These are phyloP conservation scores for Mycotypha africana DNA, from an alignment of 371 early-diverging fungal genomes.

Conservation along the genomic window DNA sequence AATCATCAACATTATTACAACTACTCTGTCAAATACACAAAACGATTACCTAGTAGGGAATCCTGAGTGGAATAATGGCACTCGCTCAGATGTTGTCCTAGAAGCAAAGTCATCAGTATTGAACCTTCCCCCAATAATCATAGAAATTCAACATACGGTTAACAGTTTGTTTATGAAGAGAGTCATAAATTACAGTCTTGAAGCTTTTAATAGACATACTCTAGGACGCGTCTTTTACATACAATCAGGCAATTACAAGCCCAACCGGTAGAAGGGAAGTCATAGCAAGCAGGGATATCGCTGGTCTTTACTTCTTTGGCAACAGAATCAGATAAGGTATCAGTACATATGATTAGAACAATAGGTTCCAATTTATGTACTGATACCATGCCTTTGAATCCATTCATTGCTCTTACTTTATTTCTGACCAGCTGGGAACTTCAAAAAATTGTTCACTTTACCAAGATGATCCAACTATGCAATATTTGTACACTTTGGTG, in stretches of 20 bases:
- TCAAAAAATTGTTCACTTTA: conserved; percentile 8
- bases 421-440: conserved; percentile 3
- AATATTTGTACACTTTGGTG: conserved; percentile 13
- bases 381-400: too few relatives aligned
- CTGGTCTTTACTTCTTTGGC: conserved; percentile 9
- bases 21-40: conserved; percentile 1
- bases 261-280: neutral
- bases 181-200: conserved; percentile 1
- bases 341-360: neutral
- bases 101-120: neutral
- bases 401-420: neutral
- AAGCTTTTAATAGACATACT: neutral
- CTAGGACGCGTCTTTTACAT: conserved; percentile 3
- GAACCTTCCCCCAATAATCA: conserved; percentile 1
- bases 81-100: conserved; percentile 6
- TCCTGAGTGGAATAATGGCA: conserved; percentile 5
- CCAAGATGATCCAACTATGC: conserved; percentile 16
- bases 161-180: neutral
- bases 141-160: conserved; percentile 2
- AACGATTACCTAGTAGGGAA: conserved; percentile 5
- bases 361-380: too few relatives aligned
- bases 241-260: too few relatives aligned
- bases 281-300: conserved; percentile 1
- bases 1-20: conserved; percentile 1
- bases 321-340: conserved; percentile 7